phyloP scores from a whole-genome alignment of 371 early-diverging fungal species.

The Apophysomyces elegans region DNA sequence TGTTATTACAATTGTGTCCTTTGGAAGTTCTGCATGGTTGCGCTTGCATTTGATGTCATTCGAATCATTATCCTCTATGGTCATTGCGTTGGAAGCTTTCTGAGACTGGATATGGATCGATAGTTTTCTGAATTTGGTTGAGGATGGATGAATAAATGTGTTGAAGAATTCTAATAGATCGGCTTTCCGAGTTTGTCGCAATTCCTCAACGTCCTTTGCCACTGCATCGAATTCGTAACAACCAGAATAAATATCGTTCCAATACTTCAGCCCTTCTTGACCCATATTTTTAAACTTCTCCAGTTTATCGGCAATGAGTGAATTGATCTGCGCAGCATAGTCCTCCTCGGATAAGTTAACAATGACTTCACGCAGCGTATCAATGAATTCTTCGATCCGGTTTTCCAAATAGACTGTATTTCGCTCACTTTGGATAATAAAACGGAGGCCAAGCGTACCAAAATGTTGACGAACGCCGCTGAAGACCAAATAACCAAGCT shows the following conservation, averaged over 20 bases:
- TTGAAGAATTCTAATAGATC: conserved; percentile 64
- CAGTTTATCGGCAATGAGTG: conserved; percentile 68
- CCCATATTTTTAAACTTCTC: conserved; percentile 85
- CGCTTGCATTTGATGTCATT: background rate
- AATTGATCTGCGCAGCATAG: conserved; percentile 72
- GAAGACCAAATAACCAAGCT: conserved; percentile 86
- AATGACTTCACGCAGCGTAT: conserved; percentile 54
- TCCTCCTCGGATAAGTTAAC: conserved; percentile 72
- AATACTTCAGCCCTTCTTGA: conserved; percentile 78
- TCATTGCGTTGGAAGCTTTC: conserved; percentile 31
- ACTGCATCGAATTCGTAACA: conserved; percentile 86
- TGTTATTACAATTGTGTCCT: conserved; percentile 43
- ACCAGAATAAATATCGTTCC: conserved; percentile 75
- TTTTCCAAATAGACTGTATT: conserved; percentile 81
- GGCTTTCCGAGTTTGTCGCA: conserved; percentile 52
- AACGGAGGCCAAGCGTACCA: conserved; percentile 63
- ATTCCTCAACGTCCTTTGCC: conserved; percentile 57
- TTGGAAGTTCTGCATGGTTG: conserved; percentile 41
- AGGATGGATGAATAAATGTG: conserved; percentile 56
- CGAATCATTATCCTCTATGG: conserved; percentile 21
- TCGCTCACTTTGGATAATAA: conserved; percentile 88
- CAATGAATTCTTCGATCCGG: conserved; percentile 79
- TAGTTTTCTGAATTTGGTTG: conserved; percentile 60
- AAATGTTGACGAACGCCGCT: conserved; percentile 65
- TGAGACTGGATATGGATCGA: conserved; percentile 72